Evolutionary conservation across 768 basidiomycete species (phyloP).

Genomic region (Basidioascus undulatus): DNA sequence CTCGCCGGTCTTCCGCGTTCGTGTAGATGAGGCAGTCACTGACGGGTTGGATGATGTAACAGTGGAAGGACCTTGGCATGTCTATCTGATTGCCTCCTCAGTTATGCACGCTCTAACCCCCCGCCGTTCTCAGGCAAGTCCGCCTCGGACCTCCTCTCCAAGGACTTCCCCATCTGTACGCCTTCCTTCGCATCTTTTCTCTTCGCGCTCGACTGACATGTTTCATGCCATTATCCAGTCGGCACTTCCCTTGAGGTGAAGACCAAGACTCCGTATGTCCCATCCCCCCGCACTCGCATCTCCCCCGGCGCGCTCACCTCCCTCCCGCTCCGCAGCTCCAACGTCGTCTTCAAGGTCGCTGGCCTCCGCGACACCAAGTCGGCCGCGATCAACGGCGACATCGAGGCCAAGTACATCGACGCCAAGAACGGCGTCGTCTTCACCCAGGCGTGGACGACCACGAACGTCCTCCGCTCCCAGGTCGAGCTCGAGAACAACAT

Average conservation of each 20-base stretch:
- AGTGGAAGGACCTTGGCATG: too few relatives aligned
- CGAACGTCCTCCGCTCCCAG: conserved; percentile 72
- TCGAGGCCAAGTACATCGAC: conserved; percentile 86
- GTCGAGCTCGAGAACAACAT: conserved; percentile 92
- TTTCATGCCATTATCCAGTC: not conserved
- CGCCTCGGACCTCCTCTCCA: conserved; percentile 74
- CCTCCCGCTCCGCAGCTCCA: conserved; percentile 17
- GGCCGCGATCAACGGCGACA: conserved; percentile 52
- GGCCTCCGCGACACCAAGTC: conserved; percentile 58
- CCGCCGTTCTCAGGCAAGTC: too few relatives aligned
- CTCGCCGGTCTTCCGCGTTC: too few relatives aligned
- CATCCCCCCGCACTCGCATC: too few relatives aligned
- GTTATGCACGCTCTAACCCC: too few relatives aligned
- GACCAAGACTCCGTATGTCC: conserved; percentile 69
- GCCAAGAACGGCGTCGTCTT: conserved; percentile 75
- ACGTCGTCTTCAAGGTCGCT: conserved; percentile 79
- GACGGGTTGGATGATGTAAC: too few relatives aligned
- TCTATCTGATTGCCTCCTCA: too few relatives aligned
- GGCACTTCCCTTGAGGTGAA: conserved; percentile 57
- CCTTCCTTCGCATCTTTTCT: not conserved
- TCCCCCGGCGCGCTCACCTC: not conserved
- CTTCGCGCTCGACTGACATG: not conserved
- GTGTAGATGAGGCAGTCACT: too few relatives aligned
- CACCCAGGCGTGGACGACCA: conserved; percentile 88
- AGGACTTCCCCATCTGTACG: conserved; percentile 59